Evolutionary conservation across 352 stramenopile genomes (phyloP), one percentile per base, ranked within the genome.

Genomic region (Globisporangium rhizosaccharum): DNA sequence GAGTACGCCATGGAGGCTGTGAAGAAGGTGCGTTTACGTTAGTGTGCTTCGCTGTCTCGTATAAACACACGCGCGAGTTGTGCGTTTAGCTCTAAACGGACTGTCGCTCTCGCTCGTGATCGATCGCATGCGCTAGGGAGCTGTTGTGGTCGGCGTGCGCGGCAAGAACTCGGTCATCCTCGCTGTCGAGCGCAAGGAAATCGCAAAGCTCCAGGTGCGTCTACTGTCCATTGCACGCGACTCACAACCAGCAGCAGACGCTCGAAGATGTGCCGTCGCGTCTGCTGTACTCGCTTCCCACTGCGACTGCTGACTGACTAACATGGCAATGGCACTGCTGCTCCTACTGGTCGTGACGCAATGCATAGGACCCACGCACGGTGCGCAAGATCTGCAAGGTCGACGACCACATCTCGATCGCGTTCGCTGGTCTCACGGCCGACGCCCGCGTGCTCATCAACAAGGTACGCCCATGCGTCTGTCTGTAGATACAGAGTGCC

Each of bases 1-100:
- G 97, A 99, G 85, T 99, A 99, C 83, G 97, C 97, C 62, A 99
- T 99, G 91, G 97, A 99, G 71, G 97, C 97, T 36, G 97, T 99
- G 14, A 98, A 98, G 75, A 94, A 97, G 74, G 87, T 84, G 62
- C 12, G 47, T 50, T 20, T 36, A 47, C 61, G 25, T 49, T 0
- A 15, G 37, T 48, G 42, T 17, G n/a, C 51, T 18, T 17, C 39
- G 37, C 23, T 58, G 36, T 10, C 26, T 56, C 17, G 51, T 46
- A 25, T 3, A 23, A 42, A 15, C 20, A 39, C 5, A 26, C 10
- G 44, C 2, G 46, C 12, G 49, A 23, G 6, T 42, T 10, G 26
- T 2, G 17, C n/a, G 7, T 14, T 46, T 28, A n/a, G n/a, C 3
- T 49, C 44, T 18, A 17, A 26, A 3, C 41, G 41, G n/a, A 26